Evolutionary conservation across 192 early-diverging fungal genomes (phyloP).

Genomic region (Irineochytrium annulatum): DNA sequence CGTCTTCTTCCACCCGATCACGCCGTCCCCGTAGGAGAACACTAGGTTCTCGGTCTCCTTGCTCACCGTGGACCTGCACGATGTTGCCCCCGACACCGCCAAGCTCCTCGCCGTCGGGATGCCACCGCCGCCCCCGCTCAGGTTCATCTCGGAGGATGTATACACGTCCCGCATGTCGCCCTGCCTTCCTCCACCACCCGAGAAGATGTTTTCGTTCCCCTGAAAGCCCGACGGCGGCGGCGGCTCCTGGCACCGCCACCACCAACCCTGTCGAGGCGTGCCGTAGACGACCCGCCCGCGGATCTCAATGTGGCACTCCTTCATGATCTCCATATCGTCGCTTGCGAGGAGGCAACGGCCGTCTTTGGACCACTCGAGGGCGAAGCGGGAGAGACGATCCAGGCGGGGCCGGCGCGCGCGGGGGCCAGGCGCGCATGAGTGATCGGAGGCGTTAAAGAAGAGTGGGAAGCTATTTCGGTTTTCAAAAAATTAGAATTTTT

Average conservation of each 20-base stretch:
- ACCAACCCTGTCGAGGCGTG: background rate
- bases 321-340: slow-evolving; percentile 21
- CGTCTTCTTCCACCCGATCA: slow-evolving; percentile 3
- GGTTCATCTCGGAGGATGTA: background rate
- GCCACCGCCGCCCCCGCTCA: background rate
- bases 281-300: slow-evolving; percentile 9
- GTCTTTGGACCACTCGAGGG: slow-evolving; percentile 16
- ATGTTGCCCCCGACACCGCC: slow-evolving; percentile 16
- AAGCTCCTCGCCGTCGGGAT: background rate
- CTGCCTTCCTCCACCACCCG: no score
- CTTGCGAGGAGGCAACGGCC: slow-evolving; percentile 13
- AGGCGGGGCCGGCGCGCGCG: background rate
- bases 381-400: slow-evolving; percentile 5
- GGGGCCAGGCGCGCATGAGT: slow-evolving; percentile 2
- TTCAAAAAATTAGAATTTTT: background rate
- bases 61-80: slow-evolving; percentile 8
- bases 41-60: slow-evolving; percentile 4
- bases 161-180: no score
- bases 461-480: slow-evolving; percentile 9
- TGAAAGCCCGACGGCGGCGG: slow-evolving; percentile 1
- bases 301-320: slow-evolving; percentile 21
- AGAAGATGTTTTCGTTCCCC: no score
- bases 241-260: background rate
- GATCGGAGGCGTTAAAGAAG: slow-evolving; percentile 18
- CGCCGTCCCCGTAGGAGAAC: slow-evolving; percentile 19